These are phyloP conservation scores for Omphalotus guepiniiformis DNA, from an alignment of 768 basidiomycete species.

Conservation along the genomic window DNA sequence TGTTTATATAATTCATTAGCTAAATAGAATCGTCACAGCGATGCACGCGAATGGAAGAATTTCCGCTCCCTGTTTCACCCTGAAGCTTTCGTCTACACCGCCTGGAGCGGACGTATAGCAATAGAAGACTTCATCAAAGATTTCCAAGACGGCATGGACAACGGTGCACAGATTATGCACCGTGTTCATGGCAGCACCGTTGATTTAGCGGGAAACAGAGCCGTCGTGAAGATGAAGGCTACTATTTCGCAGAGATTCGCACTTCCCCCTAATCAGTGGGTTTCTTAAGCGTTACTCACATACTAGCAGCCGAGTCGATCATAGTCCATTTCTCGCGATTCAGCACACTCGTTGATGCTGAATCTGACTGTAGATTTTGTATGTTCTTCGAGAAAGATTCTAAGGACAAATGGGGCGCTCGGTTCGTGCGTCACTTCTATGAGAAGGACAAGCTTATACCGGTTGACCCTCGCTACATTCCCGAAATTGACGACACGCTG, in stretches of 20 bases:
- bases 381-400: slow-evolving; percentile 19
- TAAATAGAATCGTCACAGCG: slow-evolving; percentile 10
- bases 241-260: slow-evolving; percentile 19
- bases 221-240: slow-evolving; percentile 31
- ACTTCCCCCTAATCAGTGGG: slow-evolving; percentile 16
- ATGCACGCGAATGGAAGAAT: slow-evolving; percentile 20
- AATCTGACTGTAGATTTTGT: slow-evolving; percentile 20
- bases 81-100: slow-evolving; percentile 19
- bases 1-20: neutral
- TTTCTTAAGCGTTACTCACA: neutral
- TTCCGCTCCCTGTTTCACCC: slow-evolving; percentile 20
- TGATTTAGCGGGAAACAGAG: slow-evolving; percentile 26
- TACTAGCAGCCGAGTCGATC: neutral
- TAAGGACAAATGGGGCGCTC: slow-evolving; percentile 14
- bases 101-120: slow-evolving; percentile 17
- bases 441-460: slow-evolving; percentile 21
- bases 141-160: slow-evolving; percentile 18
- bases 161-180: slow-evolving; percentile 19
- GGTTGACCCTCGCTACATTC: slow-evolving; percentile 16
- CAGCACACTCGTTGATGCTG: slow-evolving; percentile 16
- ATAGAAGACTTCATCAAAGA: slow-evolving; percentile 18
- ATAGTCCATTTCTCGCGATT: neutral
- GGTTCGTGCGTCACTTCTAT: slow-evolving; percentile 21
- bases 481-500: slow-evolving; percentile 16
- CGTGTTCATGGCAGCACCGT: slow-evolving; percentile 19